Evolutionary conservation across 1,139 yeast species (phyloP), one percentile per base, ranked within the genome.

Genomic region (Hansenula lynferdii): DNA sequence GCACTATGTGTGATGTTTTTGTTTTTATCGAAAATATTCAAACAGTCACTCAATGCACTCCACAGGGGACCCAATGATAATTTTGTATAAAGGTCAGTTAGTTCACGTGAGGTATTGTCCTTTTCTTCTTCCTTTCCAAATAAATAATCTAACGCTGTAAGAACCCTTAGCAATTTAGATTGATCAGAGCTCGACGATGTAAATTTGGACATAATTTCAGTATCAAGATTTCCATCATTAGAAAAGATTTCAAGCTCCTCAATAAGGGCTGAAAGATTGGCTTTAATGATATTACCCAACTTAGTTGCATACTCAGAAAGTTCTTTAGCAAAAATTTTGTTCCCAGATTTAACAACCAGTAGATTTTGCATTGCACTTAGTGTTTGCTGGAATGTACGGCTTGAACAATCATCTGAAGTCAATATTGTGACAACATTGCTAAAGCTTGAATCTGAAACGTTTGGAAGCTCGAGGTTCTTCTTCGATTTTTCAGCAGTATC

Each of bases 91-190:
- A 86, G 61, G 0, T 65, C 65, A n/a, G 80, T 77, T 40, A 85
- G 60, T 48, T 72, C 71, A 42, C 69, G 72, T 56, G 65, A 44
- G 26, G 50, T 51, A 8, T 46, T 43, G 20, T 47, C 49, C 11
- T 55, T 57, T 8, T 52, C 51, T 11, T 58, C 58, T 20, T 56
- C 53, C 36, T 53, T 58, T 36, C 59, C 63, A 59, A 78, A 84
- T 60, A 90, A 70, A 53, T 84, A 89, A 54, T 90, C 97, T 45
- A 90, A 70, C 0, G 97, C 96, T 0, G 97, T 90, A 49, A 90
- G 68, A 6, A 89, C 81, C 39, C 96, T 70, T 42, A 92, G 66
- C 17, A 92, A 64, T 53, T 89, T 89, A 9, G 97, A 87, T 58
- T 90, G 97, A 44, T 85, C 89, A 0, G 96, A 85, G 36, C 86